Conservation (phyloP, 1,284 basidiomycete species). For the Vanrija sp. region DNA sequence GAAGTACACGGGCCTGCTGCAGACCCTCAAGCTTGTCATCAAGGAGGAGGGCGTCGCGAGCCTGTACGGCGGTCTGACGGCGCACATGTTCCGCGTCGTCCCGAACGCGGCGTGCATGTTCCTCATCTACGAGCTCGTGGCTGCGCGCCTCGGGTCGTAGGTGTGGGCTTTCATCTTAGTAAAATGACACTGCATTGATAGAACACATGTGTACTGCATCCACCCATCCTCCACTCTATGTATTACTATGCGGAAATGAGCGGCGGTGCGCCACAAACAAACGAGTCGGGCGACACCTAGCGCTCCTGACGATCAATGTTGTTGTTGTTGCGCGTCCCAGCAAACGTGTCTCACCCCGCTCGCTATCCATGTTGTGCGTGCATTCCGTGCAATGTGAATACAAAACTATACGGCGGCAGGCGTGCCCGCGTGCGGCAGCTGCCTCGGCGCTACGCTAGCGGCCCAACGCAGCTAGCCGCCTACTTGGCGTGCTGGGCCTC, state of each 20-base stretch:
- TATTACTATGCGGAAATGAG: slow-evolving; percentile 8
- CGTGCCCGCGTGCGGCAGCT: too few species aligned
- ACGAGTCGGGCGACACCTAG: too few species aligned
- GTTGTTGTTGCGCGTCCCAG: neutral
- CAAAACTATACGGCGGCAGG: neutral
- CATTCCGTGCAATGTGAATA: too few species aligned
- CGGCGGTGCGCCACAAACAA: too few species aligned
- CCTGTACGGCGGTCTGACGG: slow-evolving; percentile 87
- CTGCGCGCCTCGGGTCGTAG: slow-evolving; percentile 32
- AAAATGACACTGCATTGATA: slow-evolving; percentile 1
- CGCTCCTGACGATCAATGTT: neutral
- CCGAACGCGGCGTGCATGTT: slow-evolving; percentile 97
- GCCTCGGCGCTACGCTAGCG: too few species aligned
- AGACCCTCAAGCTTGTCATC: slow-evolving; percentile 80
- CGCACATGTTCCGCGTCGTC: slow-evolving; percentile 93
- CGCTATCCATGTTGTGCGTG: too few species aligned
- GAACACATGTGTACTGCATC: neutral
- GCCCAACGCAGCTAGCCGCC: slow-evolving; percentile 1
- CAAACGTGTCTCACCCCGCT: too few species aligned
- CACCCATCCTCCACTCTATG: slow-evolving; percentile 7
- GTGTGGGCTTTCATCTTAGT: neutral
- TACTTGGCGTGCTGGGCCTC: slow-evolving; percentile 57
- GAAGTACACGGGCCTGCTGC: slow-evolving; percentile 81
- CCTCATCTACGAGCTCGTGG: slow-evolving; percentile 51
- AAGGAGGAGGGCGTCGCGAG: slow-evolving; percentile 73